Conservation (phyloP, 495 filamentous ascomycete species). For the Penicillium paxilli region DNA sequence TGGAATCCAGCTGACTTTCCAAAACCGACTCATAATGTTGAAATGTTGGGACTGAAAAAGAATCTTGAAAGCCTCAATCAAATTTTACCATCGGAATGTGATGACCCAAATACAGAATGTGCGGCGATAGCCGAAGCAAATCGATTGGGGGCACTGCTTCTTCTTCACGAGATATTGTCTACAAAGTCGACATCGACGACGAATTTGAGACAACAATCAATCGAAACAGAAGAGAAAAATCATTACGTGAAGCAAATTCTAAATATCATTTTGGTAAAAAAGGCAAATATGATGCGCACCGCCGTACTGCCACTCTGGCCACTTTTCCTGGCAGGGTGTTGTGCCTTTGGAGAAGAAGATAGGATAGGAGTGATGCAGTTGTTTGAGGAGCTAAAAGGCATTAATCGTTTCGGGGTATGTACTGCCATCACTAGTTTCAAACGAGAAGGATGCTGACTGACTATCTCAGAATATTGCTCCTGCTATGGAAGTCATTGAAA, state of each 20-base stretch:
- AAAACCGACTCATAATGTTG: not conserved
- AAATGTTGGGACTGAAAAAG: slow-evolving; percentile 5
- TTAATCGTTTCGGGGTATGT: slow-evolving; percentile 14
- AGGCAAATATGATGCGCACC: slow-evolving; percentile 21
- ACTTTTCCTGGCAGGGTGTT: slow-evolving; percentile 26
- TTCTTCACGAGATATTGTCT: slow-evolving; percentile 23
- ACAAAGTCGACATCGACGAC: not conserved
- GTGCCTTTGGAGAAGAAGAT: slow-evolving; percentile 20
- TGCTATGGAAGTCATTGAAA: slow-evolving; percentile 29
- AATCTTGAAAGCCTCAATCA: slow-evolving; percentile 15
- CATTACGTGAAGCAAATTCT: slow-evolving; percentile 14
- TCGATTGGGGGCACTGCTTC: slow-evolving; percentile 21
- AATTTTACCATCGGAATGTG: slow-evolving; percentile 9
- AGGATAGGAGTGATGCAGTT: slow-evolving; percentile 18
- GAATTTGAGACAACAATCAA: not conserved
- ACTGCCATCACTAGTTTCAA: not conserved
- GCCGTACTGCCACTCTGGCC: slow-evolving; percentile 27
- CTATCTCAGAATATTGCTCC: slow-evolving; percentile 32
- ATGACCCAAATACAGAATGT: slow-evolving; percentile 14
- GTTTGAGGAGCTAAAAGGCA: slow-evolving; percentile 14
- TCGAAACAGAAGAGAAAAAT: slow-evolving; percentile 6
- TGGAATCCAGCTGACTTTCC: slow-evolving; percentile 9
- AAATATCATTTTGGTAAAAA: slow-evolving; percentile 11
- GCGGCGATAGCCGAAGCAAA: slow-evolving; percentile 27
- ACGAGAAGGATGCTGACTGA: slow-evolving; percentile 2